Percentiles rank a stretch among this genome's conserved stretches.
These are phyloP conservation scores for Heterobasidion occidentale DNA, from an alignment of 1,284 basidiomycete genomes.

Conservation along the genomic window DNA sequence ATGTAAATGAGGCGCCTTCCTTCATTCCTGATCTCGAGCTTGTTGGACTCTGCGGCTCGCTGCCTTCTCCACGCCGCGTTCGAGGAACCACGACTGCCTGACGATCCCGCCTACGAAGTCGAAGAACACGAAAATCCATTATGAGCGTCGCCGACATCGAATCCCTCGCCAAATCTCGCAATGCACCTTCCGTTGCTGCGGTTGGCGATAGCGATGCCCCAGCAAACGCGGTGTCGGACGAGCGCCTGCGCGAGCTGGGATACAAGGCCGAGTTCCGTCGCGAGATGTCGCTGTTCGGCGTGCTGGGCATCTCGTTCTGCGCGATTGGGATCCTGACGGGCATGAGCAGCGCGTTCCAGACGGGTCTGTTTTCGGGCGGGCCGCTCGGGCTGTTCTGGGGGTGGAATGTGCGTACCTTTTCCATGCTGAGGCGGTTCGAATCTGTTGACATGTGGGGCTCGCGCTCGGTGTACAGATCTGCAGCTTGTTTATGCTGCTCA, in stretches of 20 bases:
- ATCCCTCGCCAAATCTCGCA: background rate
- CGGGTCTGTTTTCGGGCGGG: constrained; percentile 50
- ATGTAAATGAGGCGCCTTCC: no score
- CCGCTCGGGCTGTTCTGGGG: constrained; percentile 56
- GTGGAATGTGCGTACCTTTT: constrained; percentile 42
- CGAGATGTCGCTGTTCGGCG: constrained; percentile 53
- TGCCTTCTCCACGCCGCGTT: no score
- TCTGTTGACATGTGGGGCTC: background rate
- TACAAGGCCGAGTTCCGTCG: constrained; percentile 47
- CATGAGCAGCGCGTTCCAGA: constrained; percentile 44
- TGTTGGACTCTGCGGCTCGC: no score
- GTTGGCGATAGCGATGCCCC: no score
- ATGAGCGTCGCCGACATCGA: background rate
- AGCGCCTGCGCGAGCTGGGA: constrained; percentile 43
- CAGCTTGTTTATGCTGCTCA: constrained; percentile 53
- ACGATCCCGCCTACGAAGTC: no score
- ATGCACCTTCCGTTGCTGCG: no score
- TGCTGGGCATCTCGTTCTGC: constrained; percentile 55
- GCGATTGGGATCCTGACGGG: constrained; percentile 54
- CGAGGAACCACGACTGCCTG: no score
- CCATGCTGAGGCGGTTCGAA: background rate
- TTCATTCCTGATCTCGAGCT: no score
- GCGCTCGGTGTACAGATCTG: constrained; percentile 34
- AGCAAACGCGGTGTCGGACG: constrained; percentile 31
- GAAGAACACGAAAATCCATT: background rate